These are phyloP conservation scores for Parathielavia appendiculata DNA, from an alignment of 495 filamentous ascomycete species.

Conservation along the genomic window DNA sequence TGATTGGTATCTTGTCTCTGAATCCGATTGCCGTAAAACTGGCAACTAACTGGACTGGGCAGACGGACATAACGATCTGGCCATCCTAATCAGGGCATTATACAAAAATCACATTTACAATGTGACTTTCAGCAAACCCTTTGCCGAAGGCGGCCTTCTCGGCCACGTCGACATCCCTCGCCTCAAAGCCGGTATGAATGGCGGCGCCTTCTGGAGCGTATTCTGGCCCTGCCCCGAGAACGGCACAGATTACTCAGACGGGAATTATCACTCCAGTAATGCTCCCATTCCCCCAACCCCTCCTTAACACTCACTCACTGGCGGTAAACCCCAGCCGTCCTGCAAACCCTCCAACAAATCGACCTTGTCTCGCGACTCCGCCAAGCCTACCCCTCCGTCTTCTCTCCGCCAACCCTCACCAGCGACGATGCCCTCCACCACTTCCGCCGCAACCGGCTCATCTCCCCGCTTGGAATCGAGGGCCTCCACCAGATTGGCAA, in stretches of 20 bases:
- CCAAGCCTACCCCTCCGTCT: constrained; percentile 60
- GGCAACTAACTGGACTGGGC: constrained; percentile 3
- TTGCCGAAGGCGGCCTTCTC: constrained; percentile 59
- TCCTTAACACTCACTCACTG: background rate
- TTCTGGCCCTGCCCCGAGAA: constrained; percentile 73
- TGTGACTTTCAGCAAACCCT: constrained; percentile 62
- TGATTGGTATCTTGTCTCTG: constrained; percentile 59
- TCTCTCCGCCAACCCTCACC: constrained; percentile 54
- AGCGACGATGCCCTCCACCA: constrained; percentile 53
- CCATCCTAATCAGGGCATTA: constrained; percentile 60
- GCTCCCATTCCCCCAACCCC: background rate
- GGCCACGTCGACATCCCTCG: constrained; percentile 77
- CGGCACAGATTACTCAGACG: constrained; percentile 64
- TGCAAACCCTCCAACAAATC: constrained; percentile 73
- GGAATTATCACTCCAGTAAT: constrained; percentile 54
- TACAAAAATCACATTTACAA: constrained; percentile 77
- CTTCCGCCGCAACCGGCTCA: constrained; percentile 52
- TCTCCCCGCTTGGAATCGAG: constrained; percentile 75
- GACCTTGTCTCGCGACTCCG: constrained; percentile 72
- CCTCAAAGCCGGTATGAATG: constrained; percentile 53
- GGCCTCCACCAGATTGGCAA: constrained; percentile 95
- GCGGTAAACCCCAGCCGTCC: constrained; percentile 40
- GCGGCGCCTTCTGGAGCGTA: constrained; percentile 89
- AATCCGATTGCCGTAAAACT: constrained; percentile 2
- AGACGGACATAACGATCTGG: constrained; percentile 93